Evolutionary conservation across 2,329 filamentous ascomycete genomes (phyloP).

Genomic region (Sporothrix mexicana): DNA sequence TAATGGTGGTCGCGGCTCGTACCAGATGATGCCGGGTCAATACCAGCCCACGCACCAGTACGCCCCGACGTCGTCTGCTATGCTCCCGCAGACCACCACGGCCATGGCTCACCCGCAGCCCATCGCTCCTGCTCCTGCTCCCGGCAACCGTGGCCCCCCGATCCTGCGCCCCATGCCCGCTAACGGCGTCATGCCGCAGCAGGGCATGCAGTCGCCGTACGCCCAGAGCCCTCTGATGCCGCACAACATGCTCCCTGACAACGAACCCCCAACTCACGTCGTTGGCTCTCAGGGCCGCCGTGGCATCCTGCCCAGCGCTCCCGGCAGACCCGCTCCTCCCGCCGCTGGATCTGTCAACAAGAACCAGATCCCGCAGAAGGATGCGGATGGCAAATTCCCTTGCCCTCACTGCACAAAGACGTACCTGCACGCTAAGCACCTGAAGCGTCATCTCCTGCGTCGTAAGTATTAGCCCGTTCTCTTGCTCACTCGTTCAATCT

Average conservation of each 20-base stretch:
- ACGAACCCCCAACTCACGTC: conserved; percentile 80
- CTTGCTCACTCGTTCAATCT: conserved; percentile 43
- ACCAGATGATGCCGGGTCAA: conserved; percentile 60
- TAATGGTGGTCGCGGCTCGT: conserved; percentile 58
- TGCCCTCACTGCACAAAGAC: conserved; percentile 99
- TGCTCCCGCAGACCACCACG: conserved; percentile 71
- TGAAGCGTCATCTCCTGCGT: conserved; percentile 93
- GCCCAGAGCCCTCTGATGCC: conserved; percentile 62
- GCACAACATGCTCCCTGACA: conserved; percentile 61
- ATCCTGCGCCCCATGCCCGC: conserved; percentile 74
- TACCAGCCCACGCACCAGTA: conserved; percentile 63
- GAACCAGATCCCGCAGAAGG: conserved; percentile 88
- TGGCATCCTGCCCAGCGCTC: conserved; percentile 89
- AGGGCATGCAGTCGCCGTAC: conserved; percentile 65
- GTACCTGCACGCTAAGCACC: conserved; percentile 94
- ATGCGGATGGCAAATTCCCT: conserved; percentile 96
- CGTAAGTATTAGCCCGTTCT: conserved; percentile 68
- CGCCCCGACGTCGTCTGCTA: conserved; percentile 58
- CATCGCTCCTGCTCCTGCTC: conserved; percentile 72
- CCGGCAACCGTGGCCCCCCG: conserved; percentile 60
- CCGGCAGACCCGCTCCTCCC: conserved; percentile 80
- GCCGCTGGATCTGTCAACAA: conserved; percentile 73
- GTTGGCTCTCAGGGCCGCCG: conserved; percentile 93
- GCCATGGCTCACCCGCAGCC: conserved; percentile 74
- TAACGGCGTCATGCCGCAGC: conserved; percentile 66